A percentile compares a stretch with the other conserved stretches of the same genome.
Evolutionary conservation across 129 eudicot species (phyloP).

Genomic region (Ambrosia trifida): DNA sequence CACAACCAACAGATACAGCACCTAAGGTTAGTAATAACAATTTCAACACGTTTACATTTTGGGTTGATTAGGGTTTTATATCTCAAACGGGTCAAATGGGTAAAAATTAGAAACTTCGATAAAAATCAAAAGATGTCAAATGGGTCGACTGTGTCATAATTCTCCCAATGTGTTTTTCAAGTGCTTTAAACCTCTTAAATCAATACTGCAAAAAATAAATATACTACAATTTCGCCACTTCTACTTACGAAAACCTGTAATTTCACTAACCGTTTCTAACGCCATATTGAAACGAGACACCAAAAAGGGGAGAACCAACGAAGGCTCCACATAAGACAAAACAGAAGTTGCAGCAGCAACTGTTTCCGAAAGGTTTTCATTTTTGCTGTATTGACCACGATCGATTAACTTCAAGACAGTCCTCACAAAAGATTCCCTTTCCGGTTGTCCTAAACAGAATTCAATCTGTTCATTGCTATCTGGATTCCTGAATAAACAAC

Average conservation of each 20-base stretch:
- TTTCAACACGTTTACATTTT: background rate
- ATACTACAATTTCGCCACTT: background rate
- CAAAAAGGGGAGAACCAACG: constrained; percentile 87
- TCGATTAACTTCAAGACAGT: constrained; percentile 78
- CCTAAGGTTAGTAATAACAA: background rate
- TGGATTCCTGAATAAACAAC: constrained; percentile 53
- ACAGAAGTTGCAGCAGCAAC: constrained; percentile 90
- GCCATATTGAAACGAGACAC: constrained; percentile 97
- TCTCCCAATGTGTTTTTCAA: background rate
- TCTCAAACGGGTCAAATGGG: constrained; percentile 11
- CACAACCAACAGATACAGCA: constrained; percentile 2
- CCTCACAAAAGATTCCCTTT: constrained; percentile 76
- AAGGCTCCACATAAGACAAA: constrained; percentile 89
- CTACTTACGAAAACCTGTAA: background rate
- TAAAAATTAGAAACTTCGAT: background rate
- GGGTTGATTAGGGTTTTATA: constrained; percentile 3
- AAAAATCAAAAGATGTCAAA: background rate
- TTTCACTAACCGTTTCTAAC: constrained; percentile 84
- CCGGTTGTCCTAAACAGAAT: constrained; percentile 59
- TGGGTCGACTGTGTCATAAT: background rate
- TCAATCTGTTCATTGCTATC: constrained; percentile 39
- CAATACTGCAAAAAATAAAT: too few relatives aligned
- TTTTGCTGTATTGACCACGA: constrained; percentile 98
- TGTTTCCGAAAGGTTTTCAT: constrained; percentile 84
- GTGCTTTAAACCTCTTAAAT: constrained; percentile 6